Percentiles rank a stretch among this genome's conserved stretches.
phyloP scores from a whole-genome alignment of 441 rosid genomes.

The Theobroma grandiflorum region DNA sequence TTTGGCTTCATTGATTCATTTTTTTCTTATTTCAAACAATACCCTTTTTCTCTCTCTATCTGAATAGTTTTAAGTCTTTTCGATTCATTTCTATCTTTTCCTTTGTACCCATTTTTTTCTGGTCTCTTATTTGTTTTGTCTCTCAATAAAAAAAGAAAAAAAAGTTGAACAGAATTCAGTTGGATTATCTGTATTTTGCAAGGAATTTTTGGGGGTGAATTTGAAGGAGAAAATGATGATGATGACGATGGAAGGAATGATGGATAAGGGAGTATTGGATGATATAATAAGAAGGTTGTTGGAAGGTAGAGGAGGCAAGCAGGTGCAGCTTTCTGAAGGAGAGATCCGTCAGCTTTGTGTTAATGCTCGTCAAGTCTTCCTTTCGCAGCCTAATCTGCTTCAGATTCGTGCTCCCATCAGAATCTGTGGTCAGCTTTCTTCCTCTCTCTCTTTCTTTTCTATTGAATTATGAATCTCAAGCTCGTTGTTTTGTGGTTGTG shows the following conservation, averaged over 20 bases:
- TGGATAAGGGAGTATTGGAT: conserved; percentile 85
- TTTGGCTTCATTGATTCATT: conserved; percentile 5
- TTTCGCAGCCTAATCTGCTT: conserved; percentile 86
- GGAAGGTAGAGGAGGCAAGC: conserved; percentile 94
- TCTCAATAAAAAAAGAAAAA: background rate
- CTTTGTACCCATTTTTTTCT: conserved; percentile 23
- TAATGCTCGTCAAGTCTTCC: conserved; percentile 95
- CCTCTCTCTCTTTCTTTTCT: conserved; percentile 21
- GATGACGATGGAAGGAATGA: conserved; percentile 94
- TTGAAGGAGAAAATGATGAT: conserved; percentile 58
- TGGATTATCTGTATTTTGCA: background rate
- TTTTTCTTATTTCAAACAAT: conserved; percentile 30
- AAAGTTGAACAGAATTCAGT: conserved; percentile 22
- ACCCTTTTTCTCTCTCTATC: conserved; percentile 33
- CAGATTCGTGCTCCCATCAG: conserved; percentile 86
- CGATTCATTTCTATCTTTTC: conserved; percentile 25
- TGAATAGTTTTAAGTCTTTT: conserved; percentile 16
- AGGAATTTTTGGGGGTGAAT: conserved; percentile 17
- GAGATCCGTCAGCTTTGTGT: conserved; percentile 98
- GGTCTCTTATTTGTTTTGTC: conserved; percentile 5
- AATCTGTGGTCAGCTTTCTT: conserved; percentile 73
- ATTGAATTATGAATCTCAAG: conserved; percentile 8
- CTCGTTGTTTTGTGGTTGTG: conserved; percentile 1
- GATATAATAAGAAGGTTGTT: conserved; percentile 91
- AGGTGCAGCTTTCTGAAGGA: conserved; percentile 91